Evolutionary conservation across 768 basidiomycete genomes (phyloP).

Genomic region (Podaxis pistillaris): DNA sequence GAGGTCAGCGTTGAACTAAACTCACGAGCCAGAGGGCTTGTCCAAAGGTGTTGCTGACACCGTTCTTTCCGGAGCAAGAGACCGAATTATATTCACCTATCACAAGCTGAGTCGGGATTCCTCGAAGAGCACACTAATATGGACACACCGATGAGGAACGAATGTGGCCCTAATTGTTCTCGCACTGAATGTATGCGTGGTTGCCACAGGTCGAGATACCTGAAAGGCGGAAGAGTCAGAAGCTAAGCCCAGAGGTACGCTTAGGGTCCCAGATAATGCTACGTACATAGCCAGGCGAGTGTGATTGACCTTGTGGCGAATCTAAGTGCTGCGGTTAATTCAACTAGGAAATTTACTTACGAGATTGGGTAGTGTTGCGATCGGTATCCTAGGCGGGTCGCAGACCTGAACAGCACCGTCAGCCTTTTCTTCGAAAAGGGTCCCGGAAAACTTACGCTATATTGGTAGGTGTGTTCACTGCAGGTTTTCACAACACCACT

Average conservation of each 20-base stretch:
- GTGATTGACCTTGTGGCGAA: slow-evolving; percentile 44
- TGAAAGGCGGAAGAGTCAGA: slow-evolving; percentile 17
- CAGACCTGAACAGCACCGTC: slow-evolving; percentile 28
- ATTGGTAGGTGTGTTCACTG: slow-evolving; percentile 56
- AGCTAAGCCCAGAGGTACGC: background rate
- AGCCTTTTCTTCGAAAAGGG: background rate
- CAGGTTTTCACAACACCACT: slow-evolving; percentile 43
- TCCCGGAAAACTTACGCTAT: slow-evolving; percentile 35
- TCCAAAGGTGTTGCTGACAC: slow-evolving; percentile 53
- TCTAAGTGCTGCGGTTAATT: background rate
- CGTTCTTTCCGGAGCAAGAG: slow-evolving; percentile 48
- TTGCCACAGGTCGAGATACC: slow-evolving; percentile 56
- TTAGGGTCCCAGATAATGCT: background rate
- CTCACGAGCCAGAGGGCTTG: slow-evolving; percentile 51
- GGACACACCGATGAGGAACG: slow-evolving; percentile 44
- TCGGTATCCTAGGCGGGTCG: slow-evolving; percentile 39
- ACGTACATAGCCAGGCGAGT: slow-evolving; percentile 46
- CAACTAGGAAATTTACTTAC: slow-evolving; percentile 24
- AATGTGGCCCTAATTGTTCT: slow-evolving; percentile 43
- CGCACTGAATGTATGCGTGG: slow-evolving; percentile 48
- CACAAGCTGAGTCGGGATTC: background rate
- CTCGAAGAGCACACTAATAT: background rate
- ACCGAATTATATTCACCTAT: slow-evolving; percentile 57
- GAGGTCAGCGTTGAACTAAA: background rate
- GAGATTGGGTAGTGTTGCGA: slow-evolving; percentile 49